These are phyloP conservation scores for Camellia japonica DNA, from an alignment of 148 eudicot genomes.

Conservation along the genomic window DNA sequence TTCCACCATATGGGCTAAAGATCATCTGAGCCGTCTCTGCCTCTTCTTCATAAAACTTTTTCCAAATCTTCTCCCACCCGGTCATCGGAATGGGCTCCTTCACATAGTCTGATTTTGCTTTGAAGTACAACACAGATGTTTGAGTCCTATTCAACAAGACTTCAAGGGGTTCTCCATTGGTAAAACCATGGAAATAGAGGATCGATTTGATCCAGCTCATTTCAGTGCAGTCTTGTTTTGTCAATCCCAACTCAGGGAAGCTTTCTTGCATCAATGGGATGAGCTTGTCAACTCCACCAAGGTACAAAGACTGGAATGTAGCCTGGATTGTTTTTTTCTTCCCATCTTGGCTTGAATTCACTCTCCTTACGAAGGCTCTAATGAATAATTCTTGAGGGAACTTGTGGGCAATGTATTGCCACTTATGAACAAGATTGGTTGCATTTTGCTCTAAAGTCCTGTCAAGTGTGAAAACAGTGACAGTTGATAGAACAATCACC, in stretches of 20 bases:
- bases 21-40: neutral
- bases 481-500: neutral
- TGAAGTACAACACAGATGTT: neutral
- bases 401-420: constrained; percentile 8
- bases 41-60: neutral
- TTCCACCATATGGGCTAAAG: constrained; percentile 3
- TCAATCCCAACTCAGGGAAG: constrained; percentile 16
- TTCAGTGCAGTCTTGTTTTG: neutral
- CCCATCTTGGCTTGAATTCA: neutral
- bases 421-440: neutral
- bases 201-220: constrained; percentile 12
- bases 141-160: neutral
- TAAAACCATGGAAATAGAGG: neutral
- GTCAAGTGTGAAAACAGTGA: constrained; percentile 1
- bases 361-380: neutral
- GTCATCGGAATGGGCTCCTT: neutral
- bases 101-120: constrained; percentile 2
- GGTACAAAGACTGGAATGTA: neutral
- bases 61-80: neutral
- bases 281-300: neutral
- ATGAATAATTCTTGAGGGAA: neutral
- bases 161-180: neutral
- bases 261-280: neutral
- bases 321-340: neutral
- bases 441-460: neutral